Base-by-base conservation (phyloP, 768 basidiomycete species). In the Tricholoma bakamatsutake region DNA sequence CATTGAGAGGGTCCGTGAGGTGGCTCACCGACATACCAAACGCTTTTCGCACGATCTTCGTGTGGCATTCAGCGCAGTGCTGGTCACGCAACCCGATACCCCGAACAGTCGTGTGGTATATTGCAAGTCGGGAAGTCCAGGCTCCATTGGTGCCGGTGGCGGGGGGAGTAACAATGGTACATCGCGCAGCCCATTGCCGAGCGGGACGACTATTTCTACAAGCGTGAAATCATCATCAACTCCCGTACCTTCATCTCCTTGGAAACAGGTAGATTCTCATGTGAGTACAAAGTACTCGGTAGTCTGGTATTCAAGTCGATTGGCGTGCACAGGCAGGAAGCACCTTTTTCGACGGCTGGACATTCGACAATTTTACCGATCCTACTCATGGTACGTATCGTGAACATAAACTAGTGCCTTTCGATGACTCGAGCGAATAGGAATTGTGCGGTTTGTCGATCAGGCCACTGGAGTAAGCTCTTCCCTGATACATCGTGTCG, bases 321-420 rank as follows among this genome's bases (percentile, higher is more conserved):
- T 60, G 18, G 37, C 55, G 34, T 43, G 30, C 52, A 45, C 65
- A 85, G 84, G 69, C 77, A 49, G 93, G 91, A 17, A 73, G 71
- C 48, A 77, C 75, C 40, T 97, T 97, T 75, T 96, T 94, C 58
- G 74, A 88, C 64, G 87, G 84, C 47, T 95, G 88, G 87, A 66
- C 80, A 62, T 96, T 95, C 72, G 85, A 75, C 65, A 80, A 77
- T 8, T 69, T 61, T 30, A 61, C 73, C 9, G 93, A 96, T 73
- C 92, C 93, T 4, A 97, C 93, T 0, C 70, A 84, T 60, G 90
- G 88, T 73, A 59, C 53, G 71, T 66, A 5, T 15, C 53, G 3
- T 34, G 12, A 27, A 30, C 24, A 6, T 48, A n/a, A 27, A 27
- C 18, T 7, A 2, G 12, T 7, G 0, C 27, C 5, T 46, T 13